Evolutionary conservation across 805 yeast genomes (phyloP), one percentile per base, ranked within the genome.

Genomic region (Crinitomyces ghanaensis): DNA sequence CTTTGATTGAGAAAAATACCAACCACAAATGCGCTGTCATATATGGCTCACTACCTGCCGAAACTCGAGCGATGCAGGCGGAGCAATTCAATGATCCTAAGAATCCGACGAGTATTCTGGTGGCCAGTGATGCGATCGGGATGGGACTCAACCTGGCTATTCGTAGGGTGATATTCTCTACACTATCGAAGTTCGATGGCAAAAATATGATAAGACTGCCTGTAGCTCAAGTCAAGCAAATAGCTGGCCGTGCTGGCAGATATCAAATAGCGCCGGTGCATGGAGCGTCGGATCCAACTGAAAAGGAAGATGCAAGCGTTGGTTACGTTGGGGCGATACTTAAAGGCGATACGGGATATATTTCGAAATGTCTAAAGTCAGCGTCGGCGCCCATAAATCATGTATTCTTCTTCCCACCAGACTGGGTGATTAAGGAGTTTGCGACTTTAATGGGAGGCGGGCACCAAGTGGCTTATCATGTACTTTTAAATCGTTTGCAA

Each of bases 111-210:
- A 91, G 86, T 47, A 67, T 81, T n/a, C 62, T 91, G 24, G 81
- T 91, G 5, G 97, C 98, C 1, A 81, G 95, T 2, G 97, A 91
- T 60, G 98, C 98, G 0, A 75, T 91, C 41, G 98, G 98, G 2
- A 88, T 91, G 96, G 98, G 98, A 0, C 64, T 91, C 34, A 91
- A 91, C 50, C 62, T 91, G 48, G 77, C 81, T 17, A 86, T 91
- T 43, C 72, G 75, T 38, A 62, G 97, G 39, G 70, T 91, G 4
- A 68, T 91, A 1, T 86, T 91, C 50, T 71, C 79, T 12, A 66
- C 77, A 1, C 60, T 70, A 18, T 52, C 53, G 31, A 91, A 91
- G 54, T 86, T 69, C 45, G 72, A 84, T 50, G 96, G 96, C 4
- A 50, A 47, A 9, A 56, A 53, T 11, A 57, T 63, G 38, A 56